A percentile compares a stretch with the other conserved stretches of the same genome.
Evolutionary conservation across 129 eudicot genomes (phyloP).

Genomic region (Artemisia annua): DNA sequence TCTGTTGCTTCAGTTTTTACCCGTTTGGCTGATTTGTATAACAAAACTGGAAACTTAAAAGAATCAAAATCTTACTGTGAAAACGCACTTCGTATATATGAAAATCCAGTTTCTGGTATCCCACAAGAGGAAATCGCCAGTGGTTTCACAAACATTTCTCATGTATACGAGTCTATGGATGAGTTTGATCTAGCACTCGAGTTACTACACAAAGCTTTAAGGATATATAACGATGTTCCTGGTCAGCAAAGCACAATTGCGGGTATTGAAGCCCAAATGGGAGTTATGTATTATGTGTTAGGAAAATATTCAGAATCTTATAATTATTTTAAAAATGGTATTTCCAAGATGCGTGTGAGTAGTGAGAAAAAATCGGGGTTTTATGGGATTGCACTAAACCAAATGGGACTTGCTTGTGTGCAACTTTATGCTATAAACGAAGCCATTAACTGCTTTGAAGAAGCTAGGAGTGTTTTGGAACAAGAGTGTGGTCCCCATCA

Average conservation of each 20-base stretch:
- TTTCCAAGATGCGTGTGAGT: conserved; percentile 62
- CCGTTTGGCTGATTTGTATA: conserved; percentile 73
- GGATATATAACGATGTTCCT: conserved; percentile 62
- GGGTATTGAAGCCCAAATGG: conserved; percentile 86
- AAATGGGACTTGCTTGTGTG: conserved; percentile 83
- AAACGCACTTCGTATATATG: conserved; percentile 65
- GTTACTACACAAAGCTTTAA: conserved; percentile 63
- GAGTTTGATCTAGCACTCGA: conserved; percentile 68
- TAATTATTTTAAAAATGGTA: conserved; percentile 46
- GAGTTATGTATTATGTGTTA: conserved; percentile 70
- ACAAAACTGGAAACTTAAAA: conserved; percentile 70
- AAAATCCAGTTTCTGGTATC: conserved; percentile 60
- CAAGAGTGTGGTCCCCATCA: conserved; percentile 71
- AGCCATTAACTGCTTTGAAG: conserved; percentile 69
- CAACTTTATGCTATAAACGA: conserved; percentile 76
- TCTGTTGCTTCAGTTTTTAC: conserved; percentile 68
- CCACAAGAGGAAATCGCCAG: conserved; percentile 70
- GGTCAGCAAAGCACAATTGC: conserved; percentile 80
- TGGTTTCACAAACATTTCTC: conserved; percentile 65
- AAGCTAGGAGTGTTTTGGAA: conserved; percentile 67
- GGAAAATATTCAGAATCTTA: conserved; percentile 70
- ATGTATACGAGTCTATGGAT: conserved; percentile 72
- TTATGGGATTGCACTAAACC: conserved; percentile 76
- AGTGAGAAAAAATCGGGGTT: conserved; percentile 80
- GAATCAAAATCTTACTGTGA: conserved; percentile 76